phyloP scores from a whole-genome alignment of 805 yeast species.

The Candida nemodendra region DNA sequence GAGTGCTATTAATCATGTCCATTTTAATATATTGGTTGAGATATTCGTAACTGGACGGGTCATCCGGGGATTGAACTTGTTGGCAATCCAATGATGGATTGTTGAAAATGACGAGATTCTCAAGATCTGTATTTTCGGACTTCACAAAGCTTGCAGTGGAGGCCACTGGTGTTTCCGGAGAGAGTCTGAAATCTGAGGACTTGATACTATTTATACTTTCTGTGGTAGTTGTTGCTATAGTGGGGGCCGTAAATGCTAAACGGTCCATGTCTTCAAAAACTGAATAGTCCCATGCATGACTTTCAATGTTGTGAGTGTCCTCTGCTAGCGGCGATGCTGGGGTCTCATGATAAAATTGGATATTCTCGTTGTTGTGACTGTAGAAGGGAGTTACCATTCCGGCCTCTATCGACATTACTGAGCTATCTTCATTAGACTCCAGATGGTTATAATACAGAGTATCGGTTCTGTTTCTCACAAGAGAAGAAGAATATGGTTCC shows the following conservation, averaged over 20 bases:
- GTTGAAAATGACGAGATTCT: slow-evolving; percentile 9
- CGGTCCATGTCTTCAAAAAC: slow-evolving; percentile 11
- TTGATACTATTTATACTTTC: slow-evolving; percentile 7
- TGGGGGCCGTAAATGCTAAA: slow-evolving; percentile 3
- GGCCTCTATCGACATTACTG: too few relatives aligned
- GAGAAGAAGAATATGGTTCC: too few relatives aligned
- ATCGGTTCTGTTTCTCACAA: too few relatives aligned
- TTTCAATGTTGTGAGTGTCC: slow-evolving; percentile 2
- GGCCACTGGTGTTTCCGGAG: slow-evolving; percentile 8
- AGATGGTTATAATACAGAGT: too few relatives aligned
- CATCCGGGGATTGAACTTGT: slow-evolving; percentile 9
- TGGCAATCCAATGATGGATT: slow-evolving; percentile 1
- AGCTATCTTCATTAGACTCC: too few relatives aligned
- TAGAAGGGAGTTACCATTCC: slow-evolving; percentile 5
- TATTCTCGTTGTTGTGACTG: slow-evolving; percentile 13
- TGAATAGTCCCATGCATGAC: slow-evolving; percentile 9
- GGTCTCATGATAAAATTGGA: slow-evolving; percentile 10
- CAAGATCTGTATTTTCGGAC: slow-evolving; percentile 7
- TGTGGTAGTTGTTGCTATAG: not conserved
- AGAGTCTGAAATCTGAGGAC: slow-evolving; percentile 9
- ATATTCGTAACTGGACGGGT: too few relatives aligned
- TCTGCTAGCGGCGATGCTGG: slow-evolving; percentile 4
- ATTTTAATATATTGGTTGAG: slow-evolving; percentile 19
- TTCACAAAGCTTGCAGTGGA: slow-evolving; percentile 6
- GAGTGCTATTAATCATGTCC: slow-evolving; percentile 17